These are phyloP conservation scores for Plasmodium chabaudi DNA, from an alignment of 169 alveolate species.

Conservation along the genomic window DNA sequence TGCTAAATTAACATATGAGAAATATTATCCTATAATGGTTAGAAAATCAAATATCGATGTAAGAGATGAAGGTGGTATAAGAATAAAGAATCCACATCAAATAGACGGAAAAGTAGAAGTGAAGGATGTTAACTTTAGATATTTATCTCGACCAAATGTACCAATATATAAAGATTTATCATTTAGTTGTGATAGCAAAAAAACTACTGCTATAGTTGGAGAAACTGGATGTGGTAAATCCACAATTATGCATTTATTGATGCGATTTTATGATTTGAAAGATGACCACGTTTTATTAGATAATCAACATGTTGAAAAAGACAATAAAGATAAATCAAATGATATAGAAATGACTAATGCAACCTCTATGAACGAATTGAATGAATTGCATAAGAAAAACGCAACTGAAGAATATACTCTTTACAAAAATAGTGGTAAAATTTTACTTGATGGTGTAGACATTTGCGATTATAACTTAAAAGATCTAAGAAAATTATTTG, in stretches of 20 bases:
- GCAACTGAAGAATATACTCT: slow-evolving; percentile 10
- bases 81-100: slow-evolving; percentile 25
- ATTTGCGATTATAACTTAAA: slow-evolving; percentile 85
- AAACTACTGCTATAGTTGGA: slow-evolving; percentile 94
- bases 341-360: slow-evolving; percentile 11
- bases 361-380: background rate
- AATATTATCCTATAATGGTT: slow-evolving; percentile 57
- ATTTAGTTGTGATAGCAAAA: slow-evolving; percentile 75
- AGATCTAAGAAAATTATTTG: slow-evolving; percentile 70
- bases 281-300: slow-evolving; percentile 84
- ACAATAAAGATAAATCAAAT: background rate
- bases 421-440: slow-evolving; percentile 83
- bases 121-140: slow-evolving; percentile 47
- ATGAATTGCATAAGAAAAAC: background rate
- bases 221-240: slow-evolving; percentile 96
- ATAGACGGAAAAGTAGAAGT: slow-evolving; percentile 51
- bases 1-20: slow-evolving; percentile 47
- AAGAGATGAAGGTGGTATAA: slow-evolving; percentile 65
- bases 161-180: slow-evolving; percentile 69
- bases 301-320: slow-evolving; percentile 12
- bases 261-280: slow-evolving; percentile 90
- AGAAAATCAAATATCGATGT: slow-evolving; percentile 64
- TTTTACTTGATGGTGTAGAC: slow-evolving; percentile 90
- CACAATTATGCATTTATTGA: slow-evolving; percentile 90
- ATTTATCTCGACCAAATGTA: slow-evolving; percentile 64